Evolutionary conservation across 208 protist genomes (phyloP), one percentile per base, ranked within the genome.

Genomic region (Herpetomonas samuelpessoai): DNA sequence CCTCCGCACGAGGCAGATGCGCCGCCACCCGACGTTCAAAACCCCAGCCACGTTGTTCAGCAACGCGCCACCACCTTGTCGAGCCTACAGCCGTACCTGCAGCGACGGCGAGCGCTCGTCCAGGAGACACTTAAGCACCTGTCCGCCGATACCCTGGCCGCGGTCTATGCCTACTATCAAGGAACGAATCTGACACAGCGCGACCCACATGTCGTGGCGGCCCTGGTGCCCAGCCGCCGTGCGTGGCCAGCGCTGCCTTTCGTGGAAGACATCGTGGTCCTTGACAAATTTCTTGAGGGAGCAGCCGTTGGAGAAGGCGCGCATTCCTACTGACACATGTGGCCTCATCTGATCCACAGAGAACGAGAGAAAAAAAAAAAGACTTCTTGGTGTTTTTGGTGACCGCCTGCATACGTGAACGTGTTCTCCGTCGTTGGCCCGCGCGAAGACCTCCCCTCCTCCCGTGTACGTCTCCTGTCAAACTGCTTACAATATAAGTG

Each of bases 81-180:
- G 22, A 48, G 49, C n/a, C 60, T 66, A 35, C 31, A 38, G 2
- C 49, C 73, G 9, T 79, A 88, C 55, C 24, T 71, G 51, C 51
- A 35, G 38, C 78, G 81, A 7, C 81, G 85, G 24, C 51, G 57
- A 28, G 22, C 28, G 3, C 73, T 84, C 27, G 65, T 77, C 9
- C 41, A 66, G 4, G 28, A 38, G 4, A 68, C 80, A 16, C 50
- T 68, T 14, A 28, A 44, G 18, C 26, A 68, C 12, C 74, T 93
- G 12, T 72, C 72, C 16, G 38, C 38, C 1, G 25, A 27, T 3
- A 57, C 71, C 21, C 72, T 86, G 45, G 63, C 68, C 3, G 62
- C 56, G 14, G 78, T 92, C 26, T 95, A 95, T 62, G 47, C 57
- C 2, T 95, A 92, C 62, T 92, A 91, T 70, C 65, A 68, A 21